Conservation (phyloP, 2,329 filamentous ascomycete species). For the Geosmithia putterillii region DNA sequence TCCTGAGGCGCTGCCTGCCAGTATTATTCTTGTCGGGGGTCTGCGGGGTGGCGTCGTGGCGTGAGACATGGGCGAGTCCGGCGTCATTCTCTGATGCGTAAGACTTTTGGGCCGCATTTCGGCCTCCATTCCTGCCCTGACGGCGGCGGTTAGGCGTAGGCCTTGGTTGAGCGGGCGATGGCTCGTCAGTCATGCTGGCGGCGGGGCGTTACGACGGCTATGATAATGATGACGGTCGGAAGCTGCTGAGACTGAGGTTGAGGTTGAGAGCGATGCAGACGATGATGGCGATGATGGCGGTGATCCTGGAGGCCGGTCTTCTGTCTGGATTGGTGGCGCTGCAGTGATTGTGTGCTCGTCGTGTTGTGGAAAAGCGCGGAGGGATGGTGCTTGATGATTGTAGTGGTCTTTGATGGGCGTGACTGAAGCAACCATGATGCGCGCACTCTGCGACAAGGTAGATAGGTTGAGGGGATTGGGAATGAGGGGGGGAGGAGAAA, state of each 20-base stretch:
- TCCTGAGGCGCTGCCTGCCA: slow-evolving; percentile 14
- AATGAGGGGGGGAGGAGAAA: background rate
- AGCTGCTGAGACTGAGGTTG: background rate
- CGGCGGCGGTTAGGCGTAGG: slow-evolving; percentile 22
- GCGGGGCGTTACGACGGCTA: background rate
- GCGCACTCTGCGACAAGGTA: background rate
- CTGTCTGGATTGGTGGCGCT: background rate
- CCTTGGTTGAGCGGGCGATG: slow-evolving; percentile 7
- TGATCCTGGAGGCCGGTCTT: background rate
- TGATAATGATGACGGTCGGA: background rate
- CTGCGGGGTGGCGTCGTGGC: slow-evolving; percentile 22
- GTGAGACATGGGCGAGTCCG: slow-evolving; percentile 14
- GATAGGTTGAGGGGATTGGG: no score
- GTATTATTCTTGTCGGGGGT: slow-evolving; percentile 33
- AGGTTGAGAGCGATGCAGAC: no score
- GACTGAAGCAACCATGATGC: background rate
- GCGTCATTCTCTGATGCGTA: slow-evolving; percentile 48
- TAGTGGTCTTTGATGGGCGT: background rate
- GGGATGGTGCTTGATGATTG: background rate
- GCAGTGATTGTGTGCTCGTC: no score
- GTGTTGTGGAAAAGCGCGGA: background rate
- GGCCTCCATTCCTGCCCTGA: slow-evolving; percentile 27
- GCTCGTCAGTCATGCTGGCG: background rate
- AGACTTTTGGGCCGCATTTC: slow-evolving; percentile 32
- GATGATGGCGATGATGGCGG: background rate